Conservation (phyloP, 1,139 yeast species). For the Pichia sp. region DNA sequence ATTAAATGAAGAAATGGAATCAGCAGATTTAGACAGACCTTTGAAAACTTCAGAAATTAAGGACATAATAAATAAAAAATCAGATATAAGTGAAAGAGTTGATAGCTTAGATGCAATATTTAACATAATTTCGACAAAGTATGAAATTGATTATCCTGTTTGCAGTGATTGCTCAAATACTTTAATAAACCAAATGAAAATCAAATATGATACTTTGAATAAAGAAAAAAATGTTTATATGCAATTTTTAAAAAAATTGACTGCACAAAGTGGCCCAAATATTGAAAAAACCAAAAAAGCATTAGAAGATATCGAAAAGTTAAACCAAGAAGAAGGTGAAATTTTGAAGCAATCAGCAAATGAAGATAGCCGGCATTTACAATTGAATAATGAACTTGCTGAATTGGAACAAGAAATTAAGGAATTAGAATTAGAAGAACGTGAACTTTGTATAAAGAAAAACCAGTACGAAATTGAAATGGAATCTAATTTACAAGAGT, state of each 20-base stretch:
- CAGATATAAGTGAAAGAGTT: conserved; percentile 29
- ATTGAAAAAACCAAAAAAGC: conserved; percentile 39
- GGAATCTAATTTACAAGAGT: conserved; percentile 41
- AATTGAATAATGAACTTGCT: conserved; percentile 36
- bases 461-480: conserved; percentile 50
- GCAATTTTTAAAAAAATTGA: conserved; percentile 61
- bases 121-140: conserved; percentile 58
- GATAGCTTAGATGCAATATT: conserved; percentile 52
- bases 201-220: conserved; percentile 65
- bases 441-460: conserved; percentile 38
- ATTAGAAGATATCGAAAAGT: conserved; percentile 35
- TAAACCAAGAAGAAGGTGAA: conserved; percentile 34
- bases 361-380: conserved; percentile 39
- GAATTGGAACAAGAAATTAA: conserved; percentile 37
- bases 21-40: background rate
- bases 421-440: conserved; percentile 38
- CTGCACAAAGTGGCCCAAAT: conserved; percentile 45
- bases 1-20: background rate
- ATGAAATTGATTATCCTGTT: conserved; percentile 82
- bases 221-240: conserved; percentile 76
- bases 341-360: conserved; percentile 37
- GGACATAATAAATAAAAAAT: conserved; percentile 27
- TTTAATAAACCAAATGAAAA: conserved; percentile 59
- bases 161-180: conserved; percentile 78
- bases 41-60: conserved; percentile 6